These are phyloP conservation scores for Backusella mclennaniae DNA, from an alignment of 192 early-diverging fungal species.

Conservation along the genomic window DNA sequence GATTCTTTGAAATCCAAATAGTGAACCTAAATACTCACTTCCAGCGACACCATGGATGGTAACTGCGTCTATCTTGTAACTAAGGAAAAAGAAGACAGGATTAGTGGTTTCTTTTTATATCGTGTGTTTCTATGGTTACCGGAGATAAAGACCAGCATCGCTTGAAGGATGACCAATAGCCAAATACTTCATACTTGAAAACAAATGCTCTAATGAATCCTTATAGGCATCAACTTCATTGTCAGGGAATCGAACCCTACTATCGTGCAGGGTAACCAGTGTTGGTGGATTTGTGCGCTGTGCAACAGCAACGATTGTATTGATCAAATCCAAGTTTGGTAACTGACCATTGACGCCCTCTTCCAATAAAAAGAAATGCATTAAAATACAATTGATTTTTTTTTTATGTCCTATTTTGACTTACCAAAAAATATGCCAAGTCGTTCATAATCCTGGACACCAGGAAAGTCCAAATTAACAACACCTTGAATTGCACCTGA, in stretches of 20 bases:
- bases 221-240: constrained; percentile 39
- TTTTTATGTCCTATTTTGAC: background rate
- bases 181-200: constrained; percentile 63
- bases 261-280: constrained; percentile 59
- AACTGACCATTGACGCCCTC: constrained; percentile 90
- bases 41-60: constrained; percentile 55
- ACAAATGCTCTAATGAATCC: constrained; percentile 44
- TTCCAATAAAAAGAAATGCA: constrained; percentile 12
- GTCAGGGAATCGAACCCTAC: constrained; percentile 21
- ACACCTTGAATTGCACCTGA: constrained; percentile 86
- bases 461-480: constrained; percentile 82
- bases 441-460: constrained; percentile 56
- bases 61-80: constrained; percentile 79
- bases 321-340: constrained; percentile 89
- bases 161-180: constrained; percentile 66
- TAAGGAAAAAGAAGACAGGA: background rate
- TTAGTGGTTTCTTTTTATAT: background rate
- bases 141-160: constrained; percentile 67
- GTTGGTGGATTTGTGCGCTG: constrained; percentile 47
- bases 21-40: constrained; percentile 27
- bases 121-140: constrained; percentile 38
- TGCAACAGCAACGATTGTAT: constrained; percentile 64
- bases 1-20: constrained; percentile 48
- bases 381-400: background rate
- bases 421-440: constrained; percentile 76